Base-by-base conservation (phyloP, 139 green algal genomes). In the Pycnococcus provasolii region DNA sequence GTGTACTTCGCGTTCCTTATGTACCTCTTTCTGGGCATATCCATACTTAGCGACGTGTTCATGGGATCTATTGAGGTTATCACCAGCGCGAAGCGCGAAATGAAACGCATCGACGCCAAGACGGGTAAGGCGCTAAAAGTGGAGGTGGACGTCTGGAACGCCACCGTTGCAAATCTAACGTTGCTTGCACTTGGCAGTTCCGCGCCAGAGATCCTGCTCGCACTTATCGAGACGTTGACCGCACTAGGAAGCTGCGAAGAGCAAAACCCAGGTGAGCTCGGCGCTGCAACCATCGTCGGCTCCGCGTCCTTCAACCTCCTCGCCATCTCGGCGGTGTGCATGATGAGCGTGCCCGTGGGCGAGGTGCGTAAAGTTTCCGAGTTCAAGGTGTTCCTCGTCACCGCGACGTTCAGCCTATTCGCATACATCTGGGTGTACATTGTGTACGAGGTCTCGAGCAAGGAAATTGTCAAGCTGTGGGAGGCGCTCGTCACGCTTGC, bases 181-280 rank as follows among this genome's bases (percentile, higher is more conserved):
- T 64, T 82, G 8, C 74, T 82, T 68, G 72, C 77, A 2, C 59
- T 79, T 2, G 77, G 77, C 46, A 77, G 72, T 6, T 76, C 64
- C 1, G 76, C 77, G 15, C 77, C 77, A 54, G 76, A 82, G 52
- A 82, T 82, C 54, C 51, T 79, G 15, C 53, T 82, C 42, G 54
- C 67, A 37, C 44, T 72, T 1, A 52, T 82, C 4, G 77, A 71
- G 64, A 71, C 64, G 4, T 11, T 62, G 47, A 47, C 46, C 15
- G 15, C 5, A 4, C 64, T 71, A 15, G 60, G 5, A 6, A 9
- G 58, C 46, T 26, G 26, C 26, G 26, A 26, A 26, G 26, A 26
- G 26, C 26, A 26, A 26, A 13, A 37, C 4, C 48, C 64, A 7
- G 64, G 64, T 37, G 64, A 71, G 53, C 58, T 73, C 8, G 67